phyloP scores from a whole-genome alignment of 2,329 filamentous ascomycete species.

The Colletotrichum sidae region DNA sequence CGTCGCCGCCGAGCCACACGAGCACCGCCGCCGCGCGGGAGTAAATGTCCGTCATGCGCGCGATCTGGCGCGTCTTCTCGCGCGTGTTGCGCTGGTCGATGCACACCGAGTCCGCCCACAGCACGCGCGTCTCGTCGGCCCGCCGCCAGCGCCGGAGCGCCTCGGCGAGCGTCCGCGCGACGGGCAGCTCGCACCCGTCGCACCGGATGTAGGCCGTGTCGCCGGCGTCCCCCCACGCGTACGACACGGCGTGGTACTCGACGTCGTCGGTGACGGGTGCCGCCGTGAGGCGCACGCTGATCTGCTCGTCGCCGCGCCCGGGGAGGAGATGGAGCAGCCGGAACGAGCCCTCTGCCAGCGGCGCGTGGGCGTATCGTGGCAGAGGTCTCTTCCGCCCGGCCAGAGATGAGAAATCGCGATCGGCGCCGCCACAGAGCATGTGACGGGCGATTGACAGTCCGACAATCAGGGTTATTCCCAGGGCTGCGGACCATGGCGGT shows the following conservation, averaged over 20 bases:
- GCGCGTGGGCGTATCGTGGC: not conserved
- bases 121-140: not conserved
- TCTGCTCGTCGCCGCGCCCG: not conserved
- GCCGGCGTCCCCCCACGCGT: not conserved
- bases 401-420: not conserved
- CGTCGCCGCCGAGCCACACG: too few species aligned
- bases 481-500: not conserved
- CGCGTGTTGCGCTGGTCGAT: conserved; percentile 12
- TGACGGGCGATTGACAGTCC: not conserved
- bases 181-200: conserved; percentile 41
- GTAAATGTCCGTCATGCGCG: too few species aligned
- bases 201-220: conserved; percentile 38
- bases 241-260: conserved; percentile 20
- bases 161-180: conserved; percentile 40
- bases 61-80: not conserved
- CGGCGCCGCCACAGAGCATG: not conserved
- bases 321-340: conserved; percentile 1
- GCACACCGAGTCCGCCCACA: conserved; percentile 20
- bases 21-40: too few species aligned
- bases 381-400: not conserved
- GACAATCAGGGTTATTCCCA: not conserved
- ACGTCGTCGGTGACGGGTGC: not conserved
- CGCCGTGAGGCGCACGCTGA: not conserved
- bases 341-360: not conserved
- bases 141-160: not conserved